Conservation (phyloP, 345 rosid species). For the Euphorbia pulcherrima region DNA sequence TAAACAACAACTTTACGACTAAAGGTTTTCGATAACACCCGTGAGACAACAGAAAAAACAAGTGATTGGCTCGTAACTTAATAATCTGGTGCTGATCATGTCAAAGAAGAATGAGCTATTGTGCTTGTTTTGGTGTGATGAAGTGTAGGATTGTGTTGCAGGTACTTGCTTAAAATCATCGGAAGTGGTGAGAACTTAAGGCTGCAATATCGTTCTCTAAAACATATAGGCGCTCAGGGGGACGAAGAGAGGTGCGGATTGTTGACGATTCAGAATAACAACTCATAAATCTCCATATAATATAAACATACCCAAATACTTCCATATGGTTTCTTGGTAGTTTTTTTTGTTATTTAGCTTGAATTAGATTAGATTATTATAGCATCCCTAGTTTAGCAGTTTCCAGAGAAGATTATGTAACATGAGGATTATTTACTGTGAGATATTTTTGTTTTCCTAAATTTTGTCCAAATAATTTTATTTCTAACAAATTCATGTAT, state of each 20-base stretch:
- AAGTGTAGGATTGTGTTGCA: slow-evolving; percentile 17
- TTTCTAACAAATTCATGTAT: too few relatives aligned
- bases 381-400: slow-evolving; percentile 8
- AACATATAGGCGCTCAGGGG: slow-evolving; percentile 42
- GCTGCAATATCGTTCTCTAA: slow-evolving; percentile 89
- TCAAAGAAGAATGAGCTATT: background rate
- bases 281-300: slow-evolving; percentile 27
- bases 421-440: too few relatives aligned
- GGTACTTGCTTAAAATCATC: slow-evolving; percentile 78
- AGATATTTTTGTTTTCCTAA: too few relatives aligned
- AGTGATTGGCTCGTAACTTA: background rate
- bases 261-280: slow-evolving; percentile 53
- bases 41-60: background rate
- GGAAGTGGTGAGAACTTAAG: slow-evolving; percentile 84
- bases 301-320: background rate
- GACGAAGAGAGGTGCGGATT: slow-evolving; percentile 50
- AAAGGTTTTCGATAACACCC: background rate
- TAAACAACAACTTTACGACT: background rate
- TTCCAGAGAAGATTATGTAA: slow-evolving; percentile 25
- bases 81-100: too few relatives aligned
- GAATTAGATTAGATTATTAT: slow-evolving; percentile 20
- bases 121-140: background rate
- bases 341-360: slow-evolving; percentile 18
- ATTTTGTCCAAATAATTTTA: too few relatives aligned
- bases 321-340: slow-evolving; percentile 4